These are phyloP conservation scores for Coemansia sp. DNA, from an alignment of 192 early-diverging fungal species.

Conservation along the genomic window DNA sequence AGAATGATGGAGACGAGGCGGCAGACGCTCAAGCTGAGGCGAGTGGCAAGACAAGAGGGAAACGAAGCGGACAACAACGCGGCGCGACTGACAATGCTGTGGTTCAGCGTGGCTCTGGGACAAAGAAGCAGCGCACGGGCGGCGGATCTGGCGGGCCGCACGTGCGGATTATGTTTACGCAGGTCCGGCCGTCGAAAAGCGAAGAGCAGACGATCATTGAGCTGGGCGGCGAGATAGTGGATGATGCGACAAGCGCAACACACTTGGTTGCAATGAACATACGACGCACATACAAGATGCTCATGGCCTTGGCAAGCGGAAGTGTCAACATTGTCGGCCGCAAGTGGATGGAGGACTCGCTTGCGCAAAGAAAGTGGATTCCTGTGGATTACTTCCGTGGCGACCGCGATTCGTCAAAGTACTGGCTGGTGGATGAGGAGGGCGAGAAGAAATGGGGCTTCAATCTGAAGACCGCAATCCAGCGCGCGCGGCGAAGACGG, in stretches of 20 bases:
- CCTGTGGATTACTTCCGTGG: constrained; percentile 12
- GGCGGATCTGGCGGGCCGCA: not conserved
- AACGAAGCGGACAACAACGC: constrained; percentile 22
- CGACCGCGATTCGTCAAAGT: constrained; percentile 12
- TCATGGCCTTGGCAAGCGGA: constrained; percentile 43
- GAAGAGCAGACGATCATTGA: constrained; percentile 51
- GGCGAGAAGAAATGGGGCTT: constrained; percentile 37
- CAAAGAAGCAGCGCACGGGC: constrained; percentile 8
- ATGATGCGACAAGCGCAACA: constrained; percentile 53
- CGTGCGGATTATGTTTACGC: constrained; percentile 55
- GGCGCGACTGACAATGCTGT: not conserved
- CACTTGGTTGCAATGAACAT: constrained; percentile 60
- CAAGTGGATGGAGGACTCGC: constrained; percentile 42
- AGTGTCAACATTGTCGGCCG: constrained; percentile 31
- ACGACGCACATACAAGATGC: constrained; percentile 62
- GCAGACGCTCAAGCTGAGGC: not conserved
- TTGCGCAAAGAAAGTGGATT: constrained; percentile 37
- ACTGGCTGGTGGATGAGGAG: constrained; percentile 24
- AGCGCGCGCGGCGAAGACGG: constrained; percentile 20
- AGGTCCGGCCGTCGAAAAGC: constrained; percentile 33
- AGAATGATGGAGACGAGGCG: not conserved
- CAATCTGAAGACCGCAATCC: constrained; percentile 26
- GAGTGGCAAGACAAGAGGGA: constrained; percentile 8
- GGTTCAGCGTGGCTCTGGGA: not conserved
- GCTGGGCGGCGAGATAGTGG: constrained; percentile 59